Percentiles rank a stretch among this genome's conserved stretches.
phyloP scores from a whole-genome alignment of 352 stramenopile genomes.

The Phytophthora fragariaefolia region DNA sequence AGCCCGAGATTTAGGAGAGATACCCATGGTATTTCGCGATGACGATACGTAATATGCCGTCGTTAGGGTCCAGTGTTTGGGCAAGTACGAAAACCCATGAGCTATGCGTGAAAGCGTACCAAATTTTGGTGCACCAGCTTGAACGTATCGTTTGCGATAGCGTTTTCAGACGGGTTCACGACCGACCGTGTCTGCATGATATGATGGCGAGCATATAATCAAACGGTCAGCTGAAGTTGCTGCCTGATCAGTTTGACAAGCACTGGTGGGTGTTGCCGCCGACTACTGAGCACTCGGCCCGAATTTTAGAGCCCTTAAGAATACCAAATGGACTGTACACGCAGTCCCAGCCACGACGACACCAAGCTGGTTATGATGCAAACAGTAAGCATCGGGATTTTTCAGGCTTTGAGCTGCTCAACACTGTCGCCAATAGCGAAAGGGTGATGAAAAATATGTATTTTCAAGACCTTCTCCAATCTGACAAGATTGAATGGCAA shows the following conservation, averaged over 20 bases:
- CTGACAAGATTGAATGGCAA: too few species aligned
- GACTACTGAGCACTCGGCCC: not conserved
- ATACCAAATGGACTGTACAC: not conserved
- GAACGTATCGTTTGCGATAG: not conserved
- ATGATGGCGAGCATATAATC: not conserved
- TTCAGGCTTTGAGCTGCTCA: not conserved
- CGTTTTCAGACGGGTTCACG: not conserved
- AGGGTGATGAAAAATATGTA: too few species aligned
- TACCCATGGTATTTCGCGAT: not conserved
- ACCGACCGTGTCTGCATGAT: not conserved
- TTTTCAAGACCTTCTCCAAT: too few species aligned
- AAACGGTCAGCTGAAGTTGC: not conserved
- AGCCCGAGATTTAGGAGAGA: not conserved
- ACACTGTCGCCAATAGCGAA: too few species aligned
- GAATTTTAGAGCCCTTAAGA: not conserved
- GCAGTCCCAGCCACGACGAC: not conserved
- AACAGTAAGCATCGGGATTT: not conserved
- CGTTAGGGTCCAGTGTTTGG: not conserved
- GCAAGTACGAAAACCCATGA: not conserved
- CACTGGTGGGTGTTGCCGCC: not conserved
- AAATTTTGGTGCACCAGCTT: not conserved
- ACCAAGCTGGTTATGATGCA: not conserved
- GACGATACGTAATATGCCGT: not conserved
- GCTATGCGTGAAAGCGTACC: not conserved
- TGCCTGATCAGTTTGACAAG: not conserved